These are phyloP conservation scores for Verticillium dahliae DNA, from an alignment of 2,329 filamentous ascomycete species.

Conservation along the genomic window DNA sequence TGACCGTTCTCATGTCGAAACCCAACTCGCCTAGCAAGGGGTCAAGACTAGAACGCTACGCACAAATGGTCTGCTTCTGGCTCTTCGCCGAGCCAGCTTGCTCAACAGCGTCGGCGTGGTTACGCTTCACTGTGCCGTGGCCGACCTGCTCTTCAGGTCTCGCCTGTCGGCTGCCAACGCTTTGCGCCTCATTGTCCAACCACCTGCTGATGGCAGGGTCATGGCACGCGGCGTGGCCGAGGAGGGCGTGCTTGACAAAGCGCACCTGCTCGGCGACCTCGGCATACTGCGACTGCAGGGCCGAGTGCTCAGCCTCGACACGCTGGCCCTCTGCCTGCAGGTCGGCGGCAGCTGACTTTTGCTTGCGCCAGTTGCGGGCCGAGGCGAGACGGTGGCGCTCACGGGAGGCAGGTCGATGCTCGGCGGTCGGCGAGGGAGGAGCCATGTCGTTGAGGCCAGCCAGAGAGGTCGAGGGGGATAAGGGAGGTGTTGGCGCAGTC, in stretches of 20 bases:
- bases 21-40: no score
- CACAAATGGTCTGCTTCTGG: no score
- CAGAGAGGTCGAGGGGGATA: background rate
- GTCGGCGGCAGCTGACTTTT: constrained; percentile 4
- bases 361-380: constrained; percentile 9
- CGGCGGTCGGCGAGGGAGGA: background rate
- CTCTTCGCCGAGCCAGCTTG: no score
- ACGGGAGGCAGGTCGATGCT: background rate
- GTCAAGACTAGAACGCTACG: no score
- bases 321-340: constrained; percentile 1
- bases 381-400: constrained; percentile 7
- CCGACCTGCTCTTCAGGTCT: no score
- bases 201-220: constrained; percentile 6
- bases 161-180: no score
- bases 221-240: constrained; percentile 6
- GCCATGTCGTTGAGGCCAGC: no score
- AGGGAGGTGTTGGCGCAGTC: background rate
- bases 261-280: constrained; percentile 3
- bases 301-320: constrained; percentile 1
- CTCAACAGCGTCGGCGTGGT: no score
- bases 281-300: constrained; percentile 1
- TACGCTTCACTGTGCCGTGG: no score
- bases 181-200: background rate
- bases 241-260: constrained; percentile 4
- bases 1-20: background rate